Base-by-base conservation (phyloP, 2,329 filamentous ascomycete genomes). In the Colletotrichum godetiae region DNA sequence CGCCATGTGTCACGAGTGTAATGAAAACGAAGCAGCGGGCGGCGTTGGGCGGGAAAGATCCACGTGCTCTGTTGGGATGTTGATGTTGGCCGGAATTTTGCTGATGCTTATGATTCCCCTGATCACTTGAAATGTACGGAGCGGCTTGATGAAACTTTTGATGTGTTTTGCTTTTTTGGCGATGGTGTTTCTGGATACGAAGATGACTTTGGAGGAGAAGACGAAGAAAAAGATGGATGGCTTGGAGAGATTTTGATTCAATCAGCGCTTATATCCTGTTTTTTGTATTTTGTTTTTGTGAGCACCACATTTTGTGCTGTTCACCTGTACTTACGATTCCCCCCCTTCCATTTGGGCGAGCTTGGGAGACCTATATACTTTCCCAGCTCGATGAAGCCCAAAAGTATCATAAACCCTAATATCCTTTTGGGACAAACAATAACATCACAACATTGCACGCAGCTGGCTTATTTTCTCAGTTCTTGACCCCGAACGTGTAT, bases 41-140 rank as follows among this genome's bases (percentile, higher is more conserved):
- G 59, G 59, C 58, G 55, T 64, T 62, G n/a, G n/a, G n/a, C n/a
- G n/a, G n/a, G n/a, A n/a, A n/a, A 46, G 65, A 52, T 33, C 57
- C 46, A 49, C 60, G 73, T 75, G 73, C 73, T 59, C 66, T 75
- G 74, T 61, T 62, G 68, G 53, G 58, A 75, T 75, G 73, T 75
- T 75, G 52, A 65, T 73, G 55, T 73, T 75, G 62, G 58, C 66
- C 62, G 61, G 31, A 35, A 35, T 46, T 58, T 69, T 56, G 58
- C 59, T 55, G 52, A 64, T 60, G 22, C 49, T 62, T 71, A 75
- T 62, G 74, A 75, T 75, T 73, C 62, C 73, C 62, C 70, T 60
- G 55, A 61, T 60, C 56, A 61, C 49, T 55, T 29, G 53, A 63
- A n/a, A 67, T 27, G 72, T 73, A 63, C 27, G 70, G 70, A 73